Percentiles rank a stretch among this genome's conserved stretches.
phyloP scores from a whole-genome alignment of 1,284 basidiomycete genomes.

The Ganoderma sinense region DNA sequence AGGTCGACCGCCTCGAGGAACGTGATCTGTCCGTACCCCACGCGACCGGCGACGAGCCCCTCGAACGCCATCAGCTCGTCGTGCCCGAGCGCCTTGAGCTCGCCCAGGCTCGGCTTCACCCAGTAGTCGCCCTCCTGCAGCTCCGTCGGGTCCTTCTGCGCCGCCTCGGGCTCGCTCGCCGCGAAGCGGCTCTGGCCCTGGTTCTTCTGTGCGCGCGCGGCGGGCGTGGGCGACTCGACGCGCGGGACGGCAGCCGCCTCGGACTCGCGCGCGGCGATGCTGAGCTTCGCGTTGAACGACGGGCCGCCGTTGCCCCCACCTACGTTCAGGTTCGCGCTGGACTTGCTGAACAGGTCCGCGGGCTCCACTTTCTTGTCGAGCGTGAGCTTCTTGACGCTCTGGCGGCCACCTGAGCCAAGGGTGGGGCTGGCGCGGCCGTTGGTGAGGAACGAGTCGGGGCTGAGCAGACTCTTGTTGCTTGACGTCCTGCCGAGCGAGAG shows the following conservation, averaged over 20 bases:
- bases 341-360: conserved; percentile 70
- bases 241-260: conserved; percentile 52
- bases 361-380: conserved; percentile 84
- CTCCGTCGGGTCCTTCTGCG: conserved; percentile 37
- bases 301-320: conserved; percentile 51
- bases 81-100: conserved; percentile 74
- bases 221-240: conserved; percentile 51
- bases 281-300: conserved; percentile 76
- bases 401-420: conserved; percentile 71
- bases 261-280: conserved; percentile 75
- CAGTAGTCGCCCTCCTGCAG: conserved; percentile 91
- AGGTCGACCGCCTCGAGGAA: conserved; percentile 95
- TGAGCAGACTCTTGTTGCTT: conserved; percentile 51
- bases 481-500: conserved; percentile 56
- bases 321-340: conserved; percentile 34
- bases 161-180: conserved; percentile 10
- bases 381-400: conserved; percentile 95
- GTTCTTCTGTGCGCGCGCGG: conserved; percentile 42
- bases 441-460: conserved; percentile 58
- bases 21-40: conserved; percentile 90
- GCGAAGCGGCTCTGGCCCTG: conserved; percentile 9
- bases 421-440: conserved; percentile 74
- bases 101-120: conserved; percentile 79
- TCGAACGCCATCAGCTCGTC: conserved; percentile 76
- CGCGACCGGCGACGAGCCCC: conserved; percentile 88